phyloP scores from a whole-genome alignment of 2,329 filamentous ascomycete genomes.

The Hymenoscyphus fructigenus region DNA sequence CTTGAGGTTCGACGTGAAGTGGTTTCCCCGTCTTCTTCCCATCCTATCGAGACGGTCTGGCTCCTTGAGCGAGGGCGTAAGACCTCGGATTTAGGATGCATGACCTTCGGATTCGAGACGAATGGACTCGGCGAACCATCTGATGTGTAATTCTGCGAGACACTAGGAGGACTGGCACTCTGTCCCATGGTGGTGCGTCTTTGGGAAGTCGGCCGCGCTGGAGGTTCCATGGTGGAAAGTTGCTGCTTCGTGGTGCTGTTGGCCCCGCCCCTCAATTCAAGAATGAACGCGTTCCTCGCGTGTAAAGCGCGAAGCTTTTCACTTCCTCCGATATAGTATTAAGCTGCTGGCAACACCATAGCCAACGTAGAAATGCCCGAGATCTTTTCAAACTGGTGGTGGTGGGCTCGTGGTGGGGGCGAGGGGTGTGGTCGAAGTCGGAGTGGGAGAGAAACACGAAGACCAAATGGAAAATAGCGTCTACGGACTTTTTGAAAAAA shows the following conservation, averaged over 20 bases:
- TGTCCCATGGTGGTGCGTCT: conserved; percentile 25
- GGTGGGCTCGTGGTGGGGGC: conserved; percentile 3
- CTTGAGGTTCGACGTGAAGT: conserved; percentile 29
- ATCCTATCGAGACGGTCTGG: conserved; percentile 32
- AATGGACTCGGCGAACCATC: conserved; percentile 33
- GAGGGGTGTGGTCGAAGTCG: not conserved
- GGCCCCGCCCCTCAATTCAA: conserved; percentile 26
- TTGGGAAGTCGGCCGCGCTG: conserved; percentile 24
- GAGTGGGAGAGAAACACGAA: not conserved
- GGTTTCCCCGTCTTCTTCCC: conserved; percentile 32
- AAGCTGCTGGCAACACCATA: not conserved
- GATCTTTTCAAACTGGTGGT: not conserved
- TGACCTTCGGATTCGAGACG: conserved; percentile 26
- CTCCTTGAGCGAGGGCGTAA: conserved; percentile 25
- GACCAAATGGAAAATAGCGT: not conserved
- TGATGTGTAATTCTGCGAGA: conserved; percentile 20
- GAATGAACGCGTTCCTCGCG: conserved; percentile 32
- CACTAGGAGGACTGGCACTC: conserved; percentile 12
- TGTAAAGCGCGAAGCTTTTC: conserved; percentile 23
- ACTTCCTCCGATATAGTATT: conserved; percentile 17
- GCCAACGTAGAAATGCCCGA: not conserved
- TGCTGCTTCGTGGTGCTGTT: conserved; percentile 14
- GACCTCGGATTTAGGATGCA: conserved; percentile 23
- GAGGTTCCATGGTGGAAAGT: conserved; percentile 30
- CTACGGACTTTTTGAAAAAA: not conserved